Conservation (phyloP, 108 stramenopile genomes). For the Fistulifera pelliculosa region DNA sequence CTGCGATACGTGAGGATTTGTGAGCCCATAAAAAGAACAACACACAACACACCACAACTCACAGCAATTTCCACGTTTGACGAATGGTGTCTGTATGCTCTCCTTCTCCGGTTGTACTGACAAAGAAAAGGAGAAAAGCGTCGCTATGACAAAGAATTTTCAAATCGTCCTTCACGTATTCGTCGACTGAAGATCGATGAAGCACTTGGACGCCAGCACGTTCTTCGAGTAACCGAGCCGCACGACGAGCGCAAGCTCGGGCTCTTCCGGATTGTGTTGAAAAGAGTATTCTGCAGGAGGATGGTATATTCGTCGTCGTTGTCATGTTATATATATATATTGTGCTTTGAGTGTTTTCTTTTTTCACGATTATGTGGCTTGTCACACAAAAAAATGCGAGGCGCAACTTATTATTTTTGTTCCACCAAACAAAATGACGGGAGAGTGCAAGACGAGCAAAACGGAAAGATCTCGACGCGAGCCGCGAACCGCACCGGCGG, state of each 20-base stretch:
- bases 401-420: too few species aligned
- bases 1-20: conserved; percentile 6
- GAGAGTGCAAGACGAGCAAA: too few species aligned
- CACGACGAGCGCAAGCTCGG: conserved; percentile 73
- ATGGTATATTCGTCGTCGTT: not conserved
- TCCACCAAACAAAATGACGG: too few species aligned
- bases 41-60: conserved; percentile 6
- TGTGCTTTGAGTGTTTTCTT: too few species aligned
- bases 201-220: conserved; percentile 15
- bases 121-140: conserved; percentile 47
- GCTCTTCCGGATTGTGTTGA: conserved; percentile 75
- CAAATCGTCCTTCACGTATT: conserved; percentile 14
- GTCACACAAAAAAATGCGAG: too few species aligned
- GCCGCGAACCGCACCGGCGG: too few species aligned
- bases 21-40: too few species aligned
- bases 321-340: too few species aligned
- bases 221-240: conserved; percentile 49
- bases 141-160: conserved; percentile 4
- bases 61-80: conserved; percentile 50
- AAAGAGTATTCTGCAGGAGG: conserved; percentile 51
- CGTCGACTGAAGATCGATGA: conserved; percentile 52
- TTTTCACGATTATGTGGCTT: too few species aligned
- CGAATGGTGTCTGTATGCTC: conserved; percentile 68
- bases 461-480: too few species aligned
- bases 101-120: conserved; percentile 80